Evolutionary conservation across 176 grass and related monocot genomes (phyloP).

Genomic region (Avena insularis): DNA sequence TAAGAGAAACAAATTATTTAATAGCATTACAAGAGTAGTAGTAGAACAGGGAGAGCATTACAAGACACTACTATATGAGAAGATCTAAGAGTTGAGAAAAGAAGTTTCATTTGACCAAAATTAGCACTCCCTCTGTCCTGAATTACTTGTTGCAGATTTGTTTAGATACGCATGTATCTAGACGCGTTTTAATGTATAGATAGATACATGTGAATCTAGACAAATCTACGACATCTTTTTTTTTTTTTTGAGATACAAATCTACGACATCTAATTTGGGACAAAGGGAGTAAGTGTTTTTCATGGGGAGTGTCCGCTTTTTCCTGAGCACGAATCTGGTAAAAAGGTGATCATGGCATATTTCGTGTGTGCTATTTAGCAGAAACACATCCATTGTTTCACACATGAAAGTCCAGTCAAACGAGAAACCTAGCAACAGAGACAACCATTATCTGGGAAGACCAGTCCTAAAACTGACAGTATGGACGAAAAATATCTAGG

Average conservation of each 20-base stretch:
- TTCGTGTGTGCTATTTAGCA: slow-evolving; percentile 1
- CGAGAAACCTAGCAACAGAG: background rate
- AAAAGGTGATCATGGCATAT: background rate
- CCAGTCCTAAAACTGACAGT: background rate
- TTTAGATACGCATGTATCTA: too few relatives aligned
- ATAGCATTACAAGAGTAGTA: background rate
- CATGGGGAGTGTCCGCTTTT: background rate
- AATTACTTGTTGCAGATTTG: too few relatives aligned
- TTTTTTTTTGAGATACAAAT: too few relatives aligned
- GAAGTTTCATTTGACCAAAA: background rate
- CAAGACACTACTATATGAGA: background rate
- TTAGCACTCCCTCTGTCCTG: too few relatives aligned
- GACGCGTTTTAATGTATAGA: too few relatives aligned
- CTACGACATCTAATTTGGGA: too few relatives aligned
- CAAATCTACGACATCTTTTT: too few relatives aligned
- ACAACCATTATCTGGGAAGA: slow-evolving; percentile 9
- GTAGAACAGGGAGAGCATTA: background rate
- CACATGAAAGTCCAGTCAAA: slow-evolving; percentile 16
- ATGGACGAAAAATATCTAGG: slow-evolving; percentile 4
- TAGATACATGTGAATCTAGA: too few relatives aligned
- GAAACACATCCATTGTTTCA: background rate
- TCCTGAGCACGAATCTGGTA: background rate
- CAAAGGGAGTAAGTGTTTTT: background rate
- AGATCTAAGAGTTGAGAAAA: background rate
- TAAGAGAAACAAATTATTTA: slow-evolving; percentile 15